Evolutionary conservation across 148 eudicot species (phyloP).

Genomic region (Rhododendron ferrugineum): DNA sequence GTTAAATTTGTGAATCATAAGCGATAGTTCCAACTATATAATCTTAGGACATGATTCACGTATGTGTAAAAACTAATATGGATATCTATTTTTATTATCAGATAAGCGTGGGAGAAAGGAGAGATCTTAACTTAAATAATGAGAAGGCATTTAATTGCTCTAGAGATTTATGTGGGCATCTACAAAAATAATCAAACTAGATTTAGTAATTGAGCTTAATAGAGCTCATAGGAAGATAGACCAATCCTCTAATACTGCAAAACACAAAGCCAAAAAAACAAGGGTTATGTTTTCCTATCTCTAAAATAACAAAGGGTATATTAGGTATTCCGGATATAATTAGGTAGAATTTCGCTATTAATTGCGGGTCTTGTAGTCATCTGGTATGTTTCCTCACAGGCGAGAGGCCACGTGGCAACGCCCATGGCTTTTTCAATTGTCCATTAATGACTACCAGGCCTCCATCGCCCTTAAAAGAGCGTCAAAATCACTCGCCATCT

Average conservation of each 20-base stretch:
- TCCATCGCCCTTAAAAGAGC: not conserved
- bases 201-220: not conserved
- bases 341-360: constrained; percentile 9
- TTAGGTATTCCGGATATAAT: not conserved
- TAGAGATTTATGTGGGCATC: no score
- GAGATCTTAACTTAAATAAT: no score
- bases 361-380: not conserved
- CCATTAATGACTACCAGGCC: not conserved
- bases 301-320: not conserved
- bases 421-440: not conserved
- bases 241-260: not conserved
- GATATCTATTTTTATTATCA: no score
- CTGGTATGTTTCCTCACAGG: not conserved
- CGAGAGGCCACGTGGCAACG: not conserved
- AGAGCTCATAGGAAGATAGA: no score
- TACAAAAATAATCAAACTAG: not conserved
- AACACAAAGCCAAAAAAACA: not conserved
- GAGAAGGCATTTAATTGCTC: not conserved
- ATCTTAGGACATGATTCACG: not conserved
- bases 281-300: not conserved
- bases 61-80: no score
- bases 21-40: not conserved
- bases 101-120: no score
- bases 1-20: not conserved
- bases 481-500: not conserved